phyloP scores from a whole-genome alignment of 768 basidiomycete species.

The Termitomyces sp. region DNA sequence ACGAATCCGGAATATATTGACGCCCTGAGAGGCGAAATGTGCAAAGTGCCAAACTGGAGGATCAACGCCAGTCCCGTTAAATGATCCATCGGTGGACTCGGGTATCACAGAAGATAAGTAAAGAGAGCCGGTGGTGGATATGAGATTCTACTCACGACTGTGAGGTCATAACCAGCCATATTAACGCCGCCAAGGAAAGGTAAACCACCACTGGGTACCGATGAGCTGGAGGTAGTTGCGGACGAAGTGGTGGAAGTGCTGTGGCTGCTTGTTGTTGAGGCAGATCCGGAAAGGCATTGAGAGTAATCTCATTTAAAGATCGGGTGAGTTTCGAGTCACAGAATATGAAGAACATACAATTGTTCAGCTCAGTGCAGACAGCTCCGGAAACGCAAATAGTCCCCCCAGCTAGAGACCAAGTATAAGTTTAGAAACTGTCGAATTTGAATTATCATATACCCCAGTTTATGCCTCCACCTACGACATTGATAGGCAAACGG shows the following conservation, averaged over 20 bases:
- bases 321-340: neutral
- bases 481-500: neutral
- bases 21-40: conserved; percentile 48
- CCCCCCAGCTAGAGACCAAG: conserved; percentile 21
- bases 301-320: conserved; percentile 26
- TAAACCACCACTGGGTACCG: conserved; percentile 18
- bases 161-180: conserved; percentile 46
- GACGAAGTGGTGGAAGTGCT: conserved; percentile 16
- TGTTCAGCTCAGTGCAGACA: conserved; percentile 29
- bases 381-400: conserved; percentile 35
- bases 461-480: conserved; percentile 24
- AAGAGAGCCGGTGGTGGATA: neutral
- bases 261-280: conserved; percentile 19
- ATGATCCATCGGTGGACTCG: conserved; percentile 38
- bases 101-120: neutral
- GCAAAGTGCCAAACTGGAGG: conserved; percentile 43
- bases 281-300: conserved; percentile 32
- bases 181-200: conserved; percentile 47
- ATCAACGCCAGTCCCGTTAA: conserved; percentile 31
- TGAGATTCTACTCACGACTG: conserved; percentile 28
- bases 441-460: conserved; percentile 14
- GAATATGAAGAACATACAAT: conserved; percentile 21
- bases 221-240: conserved; percentile 13
- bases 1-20: conserved; percentile 44
- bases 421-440: neutral